These are phyloP conservation scores for Monilinia polystroma DNA, from an alignment of 2,329 filamentous ascomycete genomes.

Conservation along the genomic window DNA sequence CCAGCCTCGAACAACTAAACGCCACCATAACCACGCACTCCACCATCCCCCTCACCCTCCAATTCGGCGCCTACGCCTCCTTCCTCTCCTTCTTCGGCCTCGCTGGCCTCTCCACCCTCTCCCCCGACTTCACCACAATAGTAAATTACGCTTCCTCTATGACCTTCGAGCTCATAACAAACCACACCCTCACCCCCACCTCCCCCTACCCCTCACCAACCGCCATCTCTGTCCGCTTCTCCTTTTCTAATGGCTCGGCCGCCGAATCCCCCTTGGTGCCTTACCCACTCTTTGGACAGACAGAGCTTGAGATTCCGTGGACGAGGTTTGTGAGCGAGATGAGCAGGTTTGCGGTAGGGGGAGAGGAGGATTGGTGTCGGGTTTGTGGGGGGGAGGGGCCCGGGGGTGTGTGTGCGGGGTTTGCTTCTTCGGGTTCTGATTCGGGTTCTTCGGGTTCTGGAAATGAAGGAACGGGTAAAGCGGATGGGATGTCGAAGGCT, in stretches of 20 bases:
- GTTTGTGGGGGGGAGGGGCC: constrained; percentile 76
- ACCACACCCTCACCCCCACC: constrained; percentile 45
- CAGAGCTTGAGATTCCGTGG: constrained; percentile 61
- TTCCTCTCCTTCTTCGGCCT: constrained; percentile 65
- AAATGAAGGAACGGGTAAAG: too few species aligned
- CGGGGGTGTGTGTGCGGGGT: constrained; percentile 62
- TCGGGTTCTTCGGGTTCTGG: constrained; percentile 26
- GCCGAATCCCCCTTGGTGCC: constrained; percentile 43
- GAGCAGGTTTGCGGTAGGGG: constrained; percentile 63
- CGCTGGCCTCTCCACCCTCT: constrained; percentile 51
- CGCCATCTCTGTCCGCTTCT: constrained; percentile 59
- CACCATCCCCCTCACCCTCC: constrained; percentile 48
- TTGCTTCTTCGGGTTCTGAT: constrained; percentile 37
- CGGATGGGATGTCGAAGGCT: constrained; percentile 56
- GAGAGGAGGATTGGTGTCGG: constrained; percentile 67
- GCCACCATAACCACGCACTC: constrained; percentile 49
- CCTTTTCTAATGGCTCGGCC: constrained; percentile 60
- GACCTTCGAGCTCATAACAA: constrained; percentile 70
- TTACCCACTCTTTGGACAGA: constrained; percentile 61
- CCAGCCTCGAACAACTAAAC: constrained; percentile 50
- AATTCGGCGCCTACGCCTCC: constrained; percentile 61
- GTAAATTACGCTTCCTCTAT: constrained; percentile 83
- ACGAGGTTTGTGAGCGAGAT: constrained; percentile 63
- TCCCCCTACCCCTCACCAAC: constrained; percentile 50
- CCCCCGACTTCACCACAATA: constrained; percentile 68